These are phyloP conservation scores for Aspergillus sp. DNA, from an alignment of 2,329 filamentous ascomycete species.

Conservation along the genomic window DNA sequence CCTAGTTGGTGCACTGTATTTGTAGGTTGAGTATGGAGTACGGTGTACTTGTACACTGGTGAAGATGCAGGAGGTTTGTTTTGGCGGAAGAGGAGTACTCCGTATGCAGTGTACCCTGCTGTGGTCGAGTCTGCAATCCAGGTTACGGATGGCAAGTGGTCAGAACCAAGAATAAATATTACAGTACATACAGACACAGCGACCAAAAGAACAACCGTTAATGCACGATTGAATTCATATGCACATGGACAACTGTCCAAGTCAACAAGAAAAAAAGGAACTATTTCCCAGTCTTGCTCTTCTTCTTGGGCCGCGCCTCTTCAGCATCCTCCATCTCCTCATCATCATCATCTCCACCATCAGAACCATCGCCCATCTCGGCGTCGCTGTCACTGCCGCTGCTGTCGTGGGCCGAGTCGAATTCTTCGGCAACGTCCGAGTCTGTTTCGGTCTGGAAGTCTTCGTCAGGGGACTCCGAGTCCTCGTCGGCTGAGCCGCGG, in stretches of 20 bases:
- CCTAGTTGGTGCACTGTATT: no score
- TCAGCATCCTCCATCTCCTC: constrained; percentile 29
- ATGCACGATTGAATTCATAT: not conserved
- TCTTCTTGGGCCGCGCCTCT: constrained; percentile 58
- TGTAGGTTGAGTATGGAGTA: no score
- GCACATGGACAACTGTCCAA: not conserved
- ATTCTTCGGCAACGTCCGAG: constrained; percentile 94
- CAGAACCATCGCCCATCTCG: constrained; percentile 48
- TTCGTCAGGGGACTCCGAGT: constrained; percentile 90
- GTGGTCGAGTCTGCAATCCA: no score
- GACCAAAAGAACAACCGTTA: not conserved
- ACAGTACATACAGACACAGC: not conserved
- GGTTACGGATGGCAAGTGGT: no score
- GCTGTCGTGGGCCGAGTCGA: constrained; percentile 84
- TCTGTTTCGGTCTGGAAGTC: constrained; percentile 92
- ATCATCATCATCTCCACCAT: constrained; percentile 30
- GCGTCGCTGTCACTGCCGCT: constrained; percentile 62
- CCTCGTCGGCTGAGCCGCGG: constrained; percentile 88
- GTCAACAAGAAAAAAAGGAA: no score
- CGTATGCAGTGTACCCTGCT: no score
- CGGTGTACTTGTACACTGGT: no score
- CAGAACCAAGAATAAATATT: not conserved
- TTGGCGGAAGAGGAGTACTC: no score
- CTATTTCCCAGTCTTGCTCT: constrained; percentile 46
- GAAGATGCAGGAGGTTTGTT: no score